Evolutionary conservation across 2,329 filamentous ascomycete species (phyloP), one percentile per base, ranked within the genome.

Genomic region (Diaporthe sp.): DNA sequence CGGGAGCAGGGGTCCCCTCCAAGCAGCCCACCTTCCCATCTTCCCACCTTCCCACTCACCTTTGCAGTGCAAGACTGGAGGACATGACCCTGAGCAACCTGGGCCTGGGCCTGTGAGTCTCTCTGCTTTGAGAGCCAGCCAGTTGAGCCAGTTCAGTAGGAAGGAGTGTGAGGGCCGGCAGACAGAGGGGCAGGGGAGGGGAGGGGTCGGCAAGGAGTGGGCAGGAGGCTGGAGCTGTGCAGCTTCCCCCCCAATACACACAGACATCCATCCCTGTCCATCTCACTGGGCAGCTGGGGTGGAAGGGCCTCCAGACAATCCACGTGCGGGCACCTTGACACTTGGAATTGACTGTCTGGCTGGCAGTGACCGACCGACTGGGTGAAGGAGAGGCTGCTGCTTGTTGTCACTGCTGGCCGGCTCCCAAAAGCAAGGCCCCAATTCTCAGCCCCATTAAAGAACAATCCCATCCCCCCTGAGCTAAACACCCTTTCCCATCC

Each of bases 401-500:
- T 42, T 44, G 39, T 25, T 65, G 61, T 42, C 37, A 31, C n/a
- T 34, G 39, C 39, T 65, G 60, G 60, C 39, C 42, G 10, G 42
- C 3, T 22, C n/a, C 61, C 61, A 39, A 51, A 72, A 51, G 47
- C 58, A 61, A 55, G 55, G 71, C 71, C 72, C 58, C 58, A 44
- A 73, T 73, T 55, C 58, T 65, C 71, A 68, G 75, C 53, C 70
- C 71, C 75, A 77, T 71, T 77, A 77, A 77, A 77, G 76, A 76
- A 72, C 71, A 77, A 72, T 70, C 67, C 71, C 76, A 73, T 70
- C 76, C 76, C 75, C 75, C 74, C 65, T 71, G 61, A 70, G 44
- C 67, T 49, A 70, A 57, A 70, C n/a, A 57, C 31, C 61, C 58
- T 39, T 73, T 65, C 67, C 67, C 49, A 63, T 67, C 72, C 60